Base-by-base conservation (phyloP, 2,329 filamentous ascomycete genomes). In the Ilyonectria destructans region DNA sequence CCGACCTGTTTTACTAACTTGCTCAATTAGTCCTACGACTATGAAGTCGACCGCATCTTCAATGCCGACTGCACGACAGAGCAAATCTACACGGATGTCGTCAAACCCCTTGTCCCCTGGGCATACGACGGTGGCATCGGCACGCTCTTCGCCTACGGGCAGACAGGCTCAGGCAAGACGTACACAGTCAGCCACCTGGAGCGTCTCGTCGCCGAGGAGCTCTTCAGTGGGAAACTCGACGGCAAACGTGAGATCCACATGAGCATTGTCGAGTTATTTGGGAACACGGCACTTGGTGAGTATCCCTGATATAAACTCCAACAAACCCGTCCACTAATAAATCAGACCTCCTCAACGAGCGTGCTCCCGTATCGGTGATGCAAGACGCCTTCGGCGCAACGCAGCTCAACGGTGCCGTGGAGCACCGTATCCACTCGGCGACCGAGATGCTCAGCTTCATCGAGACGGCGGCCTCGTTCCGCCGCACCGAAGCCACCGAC, bases 81-180 rank as follows among this genome's bases (percentile, higher is more conserved):
- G 7, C 67, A 77, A 4, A 80, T 87, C 46, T 86, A 86, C 73
- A 67, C 80, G 2, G 77, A 81, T 8, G 71, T 83, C 1, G 79
- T 86, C 6, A 71, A 78, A 35, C 79, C 81, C 12, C 78, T 87
- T 12, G 79, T 87, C 13, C 80, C 84, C 0, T 85, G 81, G 78
- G 82, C 82, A 0, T 85, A 83, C 82, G 71, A 78, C 23, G 85
- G 86, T 13, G 84, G 85, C 19, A 80, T 86, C 23, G 81, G 81
- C 17, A 87, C 85, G n/a, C 74, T 87, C 40, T 85, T 86, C 52
- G 83, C 83, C 37, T 85, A 86, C 49, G 84, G 85, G 10, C 85
- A 86, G 69, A 86, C 85, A 0, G 84, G 84, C 8, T 86, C 85
- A 1, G 85, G 85, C 13, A 86, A 86, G 74, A 86, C 84, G 1